Evolutionary conservation across 2,329 filamentous ascomycete species (phyloP).

Genomic region (Aspergillus quadricinctus): DNA sequence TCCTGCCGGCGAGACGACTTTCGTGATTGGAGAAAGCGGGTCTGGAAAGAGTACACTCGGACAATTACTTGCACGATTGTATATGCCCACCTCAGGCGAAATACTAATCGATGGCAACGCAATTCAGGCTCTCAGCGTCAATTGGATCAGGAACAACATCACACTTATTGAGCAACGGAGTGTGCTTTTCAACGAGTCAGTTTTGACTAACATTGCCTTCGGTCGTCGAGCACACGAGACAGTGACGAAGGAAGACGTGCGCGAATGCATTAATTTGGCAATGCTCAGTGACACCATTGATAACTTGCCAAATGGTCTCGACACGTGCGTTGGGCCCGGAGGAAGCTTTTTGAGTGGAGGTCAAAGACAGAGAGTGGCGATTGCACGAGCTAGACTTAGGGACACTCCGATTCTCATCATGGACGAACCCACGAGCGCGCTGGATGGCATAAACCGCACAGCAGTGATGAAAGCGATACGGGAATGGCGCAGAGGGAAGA

Average conservation of each 20-base stretch:
- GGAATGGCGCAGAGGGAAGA: conserved; percentile 72
- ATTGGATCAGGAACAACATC: conserved; percentile 73
- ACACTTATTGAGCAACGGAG: conserved; percentile 80
- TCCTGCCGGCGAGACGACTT: conserved; percentile 66
- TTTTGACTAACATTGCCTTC: conserved; percentile 73
- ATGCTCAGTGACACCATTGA: conserved; percentile 65
- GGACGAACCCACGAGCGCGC: conserved; percentile 81
- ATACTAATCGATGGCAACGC: conserved; percentile 65
- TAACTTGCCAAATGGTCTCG: conserved; percentile 63
- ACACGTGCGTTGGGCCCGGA: conserved; percentile 67
- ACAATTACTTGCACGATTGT: conserved; percentile 74
- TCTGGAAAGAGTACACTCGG: conserved; percentile 89
- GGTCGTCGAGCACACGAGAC: conserved; percentile 52
- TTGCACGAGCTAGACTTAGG: conserved; percentile 72
- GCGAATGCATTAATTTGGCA: conserved; percentile 61
- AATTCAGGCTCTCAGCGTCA: conserved; percentile 57
- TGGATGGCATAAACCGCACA: conserved; percentile 68
- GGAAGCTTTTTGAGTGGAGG: conserved; percentile 75
- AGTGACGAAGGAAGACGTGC: conserved; percentile 54
- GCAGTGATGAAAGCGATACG: conserved; percentile 71
- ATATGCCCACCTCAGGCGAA: conserved; percentile 60
- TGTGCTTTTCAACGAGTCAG: conserved; percentile 73
- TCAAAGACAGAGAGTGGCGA: conserved; percentile 73
- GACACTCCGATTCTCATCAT: conserved; percentile 77
- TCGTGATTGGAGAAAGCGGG: conserved; percentile 79